These are phyloP conservation scores for Umbilicus rupestris DNA, from an alignment of 164 flowering plant species.

Conservation along the genomic window DNA sequence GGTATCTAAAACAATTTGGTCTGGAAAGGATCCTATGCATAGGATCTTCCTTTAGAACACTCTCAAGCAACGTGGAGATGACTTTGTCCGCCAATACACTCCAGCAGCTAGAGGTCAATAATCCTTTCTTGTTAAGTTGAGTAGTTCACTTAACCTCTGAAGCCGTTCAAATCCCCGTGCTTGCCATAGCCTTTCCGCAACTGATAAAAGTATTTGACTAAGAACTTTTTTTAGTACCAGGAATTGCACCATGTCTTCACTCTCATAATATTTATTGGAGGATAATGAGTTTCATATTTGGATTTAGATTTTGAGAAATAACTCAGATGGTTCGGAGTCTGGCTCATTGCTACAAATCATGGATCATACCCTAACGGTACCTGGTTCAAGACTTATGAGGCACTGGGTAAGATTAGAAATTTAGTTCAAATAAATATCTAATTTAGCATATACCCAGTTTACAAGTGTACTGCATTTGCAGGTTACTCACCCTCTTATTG, in stretches of 20 bases:
- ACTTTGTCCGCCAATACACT: constrained; percentile 78
- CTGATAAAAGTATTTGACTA: not conserved
- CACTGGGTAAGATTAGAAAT: constrained; percentile 65
- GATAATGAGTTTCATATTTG: not conserved
- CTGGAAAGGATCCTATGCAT: constrained; percentile 56
- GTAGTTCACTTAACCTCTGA: not conserved
- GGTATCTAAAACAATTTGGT: constrained; percentile 83
- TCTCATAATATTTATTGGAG: not conserved
- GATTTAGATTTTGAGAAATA: constrained; percentile 58
- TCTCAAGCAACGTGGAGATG: constrained; percentile 66
- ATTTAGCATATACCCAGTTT: not conserved
- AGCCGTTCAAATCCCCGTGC: not conserved
- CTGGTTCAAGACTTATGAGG: constrained; percentile 86
- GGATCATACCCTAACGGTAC: constrained; percentile 69
- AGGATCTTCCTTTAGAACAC: constrained; percentile 66
- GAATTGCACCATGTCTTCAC: not conserved
- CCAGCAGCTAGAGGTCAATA: constrained; percentile 75
- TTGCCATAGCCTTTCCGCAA: not conserved
- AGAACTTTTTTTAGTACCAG: not conserved
- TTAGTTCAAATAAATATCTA: not conserved
- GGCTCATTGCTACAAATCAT: constrained; percentile 71
- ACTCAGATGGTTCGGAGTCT: constrained; percentile 64
- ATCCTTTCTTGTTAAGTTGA: not conserved
- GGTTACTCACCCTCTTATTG: constrained; percentile 90
- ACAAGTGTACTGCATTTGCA: constrained; percentile 25